phyloP scores from a whole-genome alignment of 2,329 filamentous ascomycete genomes.

The Trichoderma sp. region DNA sequence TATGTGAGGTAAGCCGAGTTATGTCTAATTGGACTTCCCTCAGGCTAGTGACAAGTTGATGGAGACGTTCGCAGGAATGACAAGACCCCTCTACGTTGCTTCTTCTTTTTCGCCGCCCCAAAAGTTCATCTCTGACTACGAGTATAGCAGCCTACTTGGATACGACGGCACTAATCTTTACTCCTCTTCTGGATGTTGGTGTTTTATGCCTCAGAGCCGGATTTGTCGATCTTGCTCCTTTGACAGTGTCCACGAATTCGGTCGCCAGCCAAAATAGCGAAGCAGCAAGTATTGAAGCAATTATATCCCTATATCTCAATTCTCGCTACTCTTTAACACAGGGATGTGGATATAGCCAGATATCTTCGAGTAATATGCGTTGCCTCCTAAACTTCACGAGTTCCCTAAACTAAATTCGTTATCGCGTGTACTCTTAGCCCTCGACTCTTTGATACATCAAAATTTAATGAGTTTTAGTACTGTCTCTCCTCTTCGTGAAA shows the following conservation, averaged over 20 bases:
- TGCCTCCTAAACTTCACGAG: too few relatives aligned
- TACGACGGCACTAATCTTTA: fast-evolving
- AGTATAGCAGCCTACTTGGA: background rate
- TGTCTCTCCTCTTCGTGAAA: too few relatives aligned
- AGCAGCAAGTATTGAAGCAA: background rate
- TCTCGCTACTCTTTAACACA: background rate
- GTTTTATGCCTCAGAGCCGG: background rate
- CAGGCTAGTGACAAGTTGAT: background rate
- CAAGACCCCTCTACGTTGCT: background rate
- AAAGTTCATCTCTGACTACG: background rate
- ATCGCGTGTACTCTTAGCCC: too few relatives aligned
- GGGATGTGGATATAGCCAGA: background rate
- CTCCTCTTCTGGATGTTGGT: background rate
- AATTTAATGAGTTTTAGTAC: too few relatives aligned
- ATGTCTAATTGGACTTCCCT: background rate
- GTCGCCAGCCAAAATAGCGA: background rate
- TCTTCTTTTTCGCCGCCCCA: background rate
- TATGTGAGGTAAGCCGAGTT: background rate
- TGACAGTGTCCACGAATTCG: background rate
- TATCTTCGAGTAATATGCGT: too few relatives aligned
- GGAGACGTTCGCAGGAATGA: background rate
- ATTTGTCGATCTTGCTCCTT: background rate
- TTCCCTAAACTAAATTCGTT: too few relatives aligned
- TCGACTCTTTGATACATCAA: background rate
- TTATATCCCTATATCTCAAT: background rate